These are phyloP conservation scores for Chytriomyces confervae DNA, from an alignment of 192 early-diverging fungal genomes.

Conservation along the genomic window DNA sequence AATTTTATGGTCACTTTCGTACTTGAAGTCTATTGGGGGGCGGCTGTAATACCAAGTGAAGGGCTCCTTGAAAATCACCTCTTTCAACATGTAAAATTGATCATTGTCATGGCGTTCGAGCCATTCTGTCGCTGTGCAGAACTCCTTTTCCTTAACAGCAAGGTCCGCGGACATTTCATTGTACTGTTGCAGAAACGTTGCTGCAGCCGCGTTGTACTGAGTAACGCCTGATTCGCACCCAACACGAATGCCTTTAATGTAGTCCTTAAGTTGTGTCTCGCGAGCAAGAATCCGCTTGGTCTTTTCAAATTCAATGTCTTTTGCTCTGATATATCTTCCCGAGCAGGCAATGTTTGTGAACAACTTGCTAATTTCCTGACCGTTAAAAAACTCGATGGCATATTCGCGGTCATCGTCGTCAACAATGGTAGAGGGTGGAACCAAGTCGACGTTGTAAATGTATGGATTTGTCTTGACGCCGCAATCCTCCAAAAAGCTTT, in stretches of 20 bases:
- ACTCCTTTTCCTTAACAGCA: neutral
- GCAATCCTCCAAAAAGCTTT: neutral
- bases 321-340: neutral
- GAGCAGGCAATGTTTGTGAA: neutral
- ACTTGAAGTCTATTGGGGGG: neutral
- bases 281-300: neutral
- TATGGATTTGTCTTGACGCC: neutral
- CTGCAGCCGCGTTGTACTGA: conserved; percentile 7
- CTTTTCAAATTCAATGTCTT: conserved; percentile 1
- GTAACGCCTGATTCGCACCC: neutral
- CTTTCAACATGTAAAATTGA: conserved; percentile 2
- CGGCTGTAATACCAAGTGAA: conserved; percentile 9
- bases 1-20: neutral
- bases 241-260: conserved; percentile 3
- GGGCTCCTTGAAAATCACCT: neutral
- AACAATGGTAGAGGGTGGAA: conserved; percentile 6
- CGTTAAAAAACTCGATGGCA: conserved; percentile 9
- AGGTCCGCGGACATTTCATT: neutral
- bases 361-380: conserved; percentile 13
- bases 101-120: neutral
- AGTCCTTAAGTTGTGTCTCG: neutral
- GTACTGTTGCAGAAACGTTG: neutral
- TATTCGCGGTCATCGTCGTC: neutral
- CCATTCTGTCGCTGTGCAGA: neutral
- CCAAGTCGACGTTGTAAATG: conserved; percentile 6